These are phyloP conservation scores for Myriosclerotinia scirpicola DNA, from an alignment of 2,329 filamentous ascomycete genomes.

Conservation along the genomic window DNA sequence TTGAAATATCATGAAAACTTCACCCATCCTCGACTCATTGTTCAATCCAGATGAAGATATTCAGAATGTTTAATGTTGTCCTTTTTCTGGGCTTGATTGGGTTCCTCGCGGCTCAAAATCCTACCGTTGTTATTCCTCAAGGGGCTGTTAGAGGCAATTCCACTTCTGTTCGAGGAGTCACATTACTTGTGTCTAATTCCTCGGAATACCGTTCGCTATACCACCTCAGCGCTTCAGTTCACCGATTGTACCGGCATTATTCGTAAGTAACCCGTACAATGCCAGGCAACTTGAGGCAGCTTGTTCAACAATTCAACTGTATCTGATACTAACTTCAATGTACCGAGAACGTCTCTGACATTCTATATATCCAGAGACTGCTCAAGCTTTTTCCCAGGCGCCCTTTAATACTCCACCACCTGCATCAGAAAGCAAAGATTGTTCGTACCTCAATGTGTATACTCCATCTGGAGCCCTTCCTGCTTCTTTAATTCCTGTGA, in stretches of 20 bases:
- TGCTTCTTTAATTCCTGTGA: conserved; percentile 48
- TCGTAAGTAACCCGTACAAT: conserved; percentile 12
- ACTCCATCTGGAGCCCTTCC: conserved; percentile 45
- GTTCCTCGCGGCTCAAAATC: background rate
- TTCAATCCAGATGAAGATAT: background rate
- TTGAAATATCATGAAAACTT: background rate
- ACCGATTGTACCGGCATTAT: conserved; percentile 44
- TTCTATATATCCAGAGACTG: conserved; percentile 1
- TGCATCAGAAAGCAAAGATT: conserved; percentile 53
- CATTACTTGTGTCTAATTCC: conserved; percentile 44
- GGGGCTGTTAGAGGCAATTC: background rate
- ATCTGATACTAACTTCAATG: background rate
- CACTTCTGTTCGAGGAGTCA: background rate
- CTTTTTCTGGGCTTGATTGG: background rate
- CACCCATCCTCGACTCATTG: background rate
- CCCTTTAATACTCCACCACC: conserved; percentile 19
- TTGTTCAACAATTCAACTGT: conserved; percentile 22
- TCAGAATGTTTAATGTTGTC: too few species aligned
- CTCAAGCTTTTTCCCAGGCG: background rate
- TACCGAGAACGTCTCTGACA: background rate
- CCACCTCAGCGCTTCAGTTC: conserved; percentile 69
- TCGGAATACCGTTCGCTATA: conserved; percentile 71
- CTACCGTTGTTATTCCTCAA: conserved; percentile 10
- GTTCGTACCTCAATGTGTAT: conserved; percentile 60
- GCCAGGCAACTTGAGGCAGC: conserved; percentile 9